Base-by-base conservation (phyloP, 768 basidiomycete species). In the Collybia mongolica region DNA sequence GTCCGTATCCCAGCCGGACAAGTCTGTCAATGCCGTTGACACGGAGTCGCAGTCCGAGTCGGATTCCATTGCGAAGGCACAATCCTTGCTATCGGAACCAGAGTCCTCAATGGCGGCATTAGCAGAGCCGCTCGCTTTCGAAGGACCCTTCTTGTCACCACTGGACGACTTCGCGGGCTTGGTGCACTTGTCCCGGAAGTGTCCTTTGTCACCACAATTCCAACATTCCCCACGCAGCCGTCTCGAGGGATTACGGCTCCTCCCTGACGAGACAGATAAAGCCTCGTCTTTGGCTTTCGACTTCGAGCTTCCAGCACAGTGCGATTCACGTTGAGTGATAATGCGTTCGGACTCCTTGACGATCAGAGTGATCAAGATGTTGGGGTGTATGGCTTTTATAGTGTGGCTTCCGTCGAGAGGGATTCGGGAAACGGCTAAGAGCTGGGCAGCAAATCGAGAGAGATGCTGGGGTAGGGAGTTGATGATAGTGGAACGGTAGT, bases 401-500 rank as follows among this genome's bases (percentile, higher is more conserved):
- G 53, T 44, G n/a, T n/a, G n/a, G n/a, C n/a, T n/a, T n/a, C n/a
- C n/a, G n/a, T n/a, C n/a, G n/a, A n/a, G n/a, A n/a, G n/a, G n/a
- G n/a, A n/a, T n/a, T n/a, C n/a, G 17, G 17, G 43, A n/a, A n/a
- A n/a, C n/a, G n/a, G n/a, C n/a, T n/a, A n/a, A n/a, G n/a, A n/a
- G n/a, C n/a, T n/a, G n/a, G 0, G 65, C 61, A 17, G 65, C 63
- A 46, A 63, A 69, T 18, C 45, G 54, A 15, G 64, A 51, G 0
- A 65, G 53, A 44, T 48, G 48, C 9, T 20, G 20, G 37, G 66
- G 69, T 15, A 71, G 44, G 52, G 59, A 68, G 5, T 54, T 54
- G 1, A 70, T 54, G 26, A 71, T 65, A 5, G 59, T 61, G 12
- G 62, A 67, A 18, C 47, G 48, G 40, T 69, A 67, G 18, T 69